Base-by-base conservation (phyloP, 257 asterid genomes). In the Solanum pinnatisectum region DNA sequence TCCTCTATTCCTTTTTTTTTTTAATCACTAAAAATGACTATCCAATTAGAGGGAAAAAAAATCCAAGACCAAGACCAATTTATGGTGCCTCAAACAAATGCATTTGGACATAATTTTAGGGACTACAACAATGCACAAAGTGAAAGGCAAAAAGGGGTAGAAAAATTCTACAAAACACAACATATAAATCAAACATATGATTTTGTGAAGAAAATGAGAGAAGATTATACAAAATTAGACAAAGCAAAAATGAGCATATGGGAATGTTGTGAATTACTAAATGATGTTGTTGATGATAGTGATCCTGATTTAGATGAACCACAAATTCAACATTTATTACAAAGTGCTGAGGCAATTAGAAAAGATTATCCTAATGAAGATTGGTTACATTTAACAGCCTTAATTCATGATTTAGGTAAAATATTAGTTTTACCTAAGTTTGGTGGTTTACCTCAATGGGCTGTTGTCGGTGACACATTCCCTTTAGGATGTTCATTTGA, bases 381-480 rank as follows among this genome's bases (percentile, higher is more conserved):
- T 78, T 92, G 94, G 94, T 27, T 92, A 30, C 94, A 92, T 72
- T 82, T 90, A 71, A 89, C 91, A 3, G 92, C 87, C 76, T 90
- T 89, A 10, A 90, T 92, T 88, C 94, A 92, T 32, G 93, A 92
- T 37, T 91, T 92, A 20, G 94, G 94, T 12, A 92, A 92, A 84
- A 91, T 91, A 63, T 89, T 56, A 14, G 83, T 86, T 52, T 91
- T 71, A 87, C 92, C 91, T 52, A 56, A 84, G 22, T 91, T 88
- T 56, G 92, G 94, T 27, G 87, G 33, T 35, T 91, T 92, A 11
- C 92, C 94, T 10, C 92, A 92, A 52, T 92, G 94, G 94, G 92
- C 94, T 49, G 92, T 89, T 90, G 94, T 92, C 10, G 94, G 93
- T 25, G 93, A 92, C 52, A 90, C 93, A 23, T 92, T 87, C 83